A percentile compares a stretch with the other conserved stretches of the same genome.
Evolutionary conservation across 2,329 filamentous ascomycete species (phyloP).

Genomic region (Aureobasidium sp.): DNA sequence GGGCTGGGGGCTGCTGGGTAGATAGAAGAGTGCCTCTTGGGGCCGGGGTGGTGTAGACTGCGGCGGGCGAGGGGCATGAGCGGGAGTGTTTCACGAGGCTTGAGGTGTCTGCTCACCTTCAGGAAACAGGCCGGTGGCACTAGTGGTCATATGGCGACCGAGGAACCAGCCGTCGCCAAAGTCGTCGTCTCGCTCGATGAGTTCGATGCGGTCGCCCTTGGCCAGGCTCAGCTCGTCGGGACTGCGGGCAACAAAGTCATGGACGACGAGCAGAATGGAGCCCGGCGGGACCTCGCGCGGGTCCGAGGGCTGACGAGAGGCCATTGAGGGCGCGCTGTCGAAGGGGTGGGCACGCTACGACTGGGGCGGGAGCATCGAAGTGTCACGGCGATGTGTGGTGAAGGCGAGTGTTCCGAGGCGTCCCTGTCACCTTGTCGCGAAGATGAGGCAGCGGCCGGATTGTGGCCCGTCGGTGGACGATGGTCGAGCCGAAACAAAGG

Average conservation of each 20-base stretch:
- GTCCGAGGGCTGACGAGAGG: conserved; percentile 11
- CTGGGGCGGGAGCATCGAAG: conserved; percentile 2
- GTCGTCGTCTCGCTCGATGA: conserved; percentile 80
- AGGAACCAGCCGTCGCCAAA: conserved; percentile 85
- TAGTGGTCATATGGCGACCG: conserved; percentile 65
- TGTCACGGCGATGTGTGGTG: neutral
- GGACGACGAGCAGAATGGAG: conserved; percentile 57
- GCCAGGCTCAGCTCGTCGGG: conserved; percentile 84
- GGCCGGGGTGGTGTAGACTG: conserved; percentile 34
- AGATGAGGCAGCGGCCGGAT: neutral
- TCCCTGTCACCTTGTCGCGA: neutral
- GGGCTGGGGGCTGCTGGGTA: conserved; percentile 13
- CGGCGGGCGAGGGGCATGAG: neutral
- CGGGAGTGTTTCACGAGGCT: conserved; percentile 5
- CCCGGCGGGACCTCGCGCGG: conserved; percentile 25
- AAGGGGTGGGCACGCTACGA: neutral
- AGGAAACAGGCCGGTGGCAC: conserved; percentile 71
- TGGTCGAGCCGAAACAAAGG: neutral
- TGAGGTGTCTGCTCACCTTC: conserved; percentile 54
- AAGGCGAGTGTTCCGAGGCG: neutral
- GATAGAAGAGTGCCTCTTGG: conserved; percentile 27
- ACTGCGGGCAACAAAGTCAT: conserved; percentile 87
- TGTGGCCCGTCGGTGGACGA: neutral
- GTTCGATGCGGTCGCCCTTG: conserved; percentile 76
- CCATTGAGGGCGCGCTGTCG: conserved; percentile 8